Base-by-base conservation (phyloP, 495 filamentous ascomycete genomes). In the Aspergillus ostianus region DNA sequence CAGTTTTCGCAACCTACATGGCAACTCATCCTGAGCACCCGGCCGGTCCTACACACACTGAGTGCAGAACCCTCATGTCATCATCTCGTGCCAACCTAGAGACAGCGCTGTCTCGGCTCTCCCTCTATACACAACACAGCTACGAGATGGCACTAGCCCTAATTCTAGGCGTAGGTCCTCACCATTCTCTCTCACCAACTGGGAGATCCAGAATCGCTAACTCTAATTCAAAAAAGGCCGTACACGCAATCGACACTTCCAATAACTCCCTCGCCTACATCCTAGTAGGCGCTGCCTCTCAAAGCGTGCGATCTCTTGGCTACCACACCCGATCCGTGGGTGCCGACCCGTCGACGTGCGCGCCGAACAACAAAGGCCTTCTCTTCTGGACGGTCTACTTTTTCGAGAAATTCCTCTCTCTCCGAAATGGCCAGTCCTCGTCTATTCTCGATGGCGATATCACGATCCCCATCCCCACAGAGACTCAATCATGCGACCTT, bases 121-220 rank as follows among this genome's bases (percentile, higher is more conserved):
- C 48, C 15, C 23, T 62, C 3, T 57, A 62, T 30, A 41, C 46
- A 5, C 15, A 57, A 20, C 20, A 54, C 17, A 57, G 47, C 47
- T 52, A 57, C 36, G 54, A 62, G 18, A 62, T 57, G 53, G 26
- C 46, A 7, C 20, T 57, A 2, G 59, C 59, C 8, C 53, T 62
- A 15, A 32, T 45, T 27, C 30, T 62, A 29, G 54, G 48, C 2
- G 59, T 62, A 57, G 10, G 54, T 15, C 30, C 23, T 26, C 23
- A 26, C 21, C 6, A 15, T 45, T 9, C 20, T 47, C n/a, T n/a
- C n/a, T n/a, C n/a, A n/a, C n/a, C n/a, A n/a, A n/a, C n/a, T n/a
- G n/a, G n/a, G n/a, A n/a, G n/a, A n/a, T n/a, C n/a, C n/a, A n/a
- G n/a, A n/a, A n/a, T n/a, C n/a, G 46, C 46, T 47, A 21, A 47